phyloP scores from a whole-genome alignment of 768 basidiomycete species.

The Naganishia antarctica region DNA sequence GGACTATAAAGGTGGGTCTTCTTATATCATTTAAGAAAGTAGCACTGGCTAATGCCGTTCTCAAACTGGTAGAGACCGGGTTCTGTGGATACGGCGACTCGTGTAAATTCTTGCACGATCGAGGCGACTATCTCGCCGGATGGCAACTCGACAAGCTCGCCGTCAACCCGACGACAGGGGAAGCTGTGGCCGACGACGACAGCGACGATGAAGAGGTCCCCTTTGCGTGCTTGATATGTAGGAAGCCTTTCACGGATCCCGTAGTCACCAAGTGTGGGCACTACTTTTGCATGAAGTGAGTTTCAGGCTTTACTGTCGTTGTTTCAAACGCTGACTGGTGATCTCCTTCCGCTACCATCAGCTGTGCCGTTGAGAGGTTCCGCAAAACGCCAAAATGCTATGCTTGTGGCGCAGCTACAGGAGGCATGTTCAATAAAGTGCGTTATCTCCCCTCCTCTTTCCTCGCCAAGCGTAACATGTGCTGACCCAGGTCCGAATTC shows the following conservation, averaged over 20 bases:
- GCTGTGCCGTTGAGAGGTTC: constrained; percentile 89
- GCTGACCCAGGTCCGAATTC: neutral
- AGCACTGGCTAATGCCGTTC: neutral
- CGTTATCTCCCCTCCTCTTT: constrained; percentile 2
- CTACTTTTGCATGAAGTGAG: constrained; percentile 78
- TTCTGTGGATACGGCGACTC: constrained; percentile 99
- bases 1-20: constrained; percentile 86
- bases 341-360: constrained; percentile 21
- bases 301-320: neutral
- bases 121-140: constrained; percentile 83
- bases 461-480: no score
- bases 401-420: constrained; percentile 87
- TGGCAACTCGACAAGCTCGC: constrained; percentile 97
- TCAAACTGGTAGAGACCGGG: constrained; percentile 68
- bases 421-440: constrained; percentile 80
- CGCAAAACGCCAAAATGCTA: constrained; percentile 87
- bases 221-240: constrained; percentile 96
- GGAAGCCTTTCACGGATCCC: constrained; percentile 89
- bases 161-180: constrained; percentile 54
- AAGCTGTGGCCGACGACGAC: constrained; percentile 42
- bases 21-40: no score
- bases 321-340: neutral
- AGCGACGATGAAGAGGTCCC: constrained; percentile 80
- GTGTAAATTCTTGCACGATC: constrained; percentile 97
- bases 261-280: constrained; percentile 94